phyloP scores from a whole-genome alignment of 139 green algal genomes.

The Chlamydomonas applanata region DNA sequence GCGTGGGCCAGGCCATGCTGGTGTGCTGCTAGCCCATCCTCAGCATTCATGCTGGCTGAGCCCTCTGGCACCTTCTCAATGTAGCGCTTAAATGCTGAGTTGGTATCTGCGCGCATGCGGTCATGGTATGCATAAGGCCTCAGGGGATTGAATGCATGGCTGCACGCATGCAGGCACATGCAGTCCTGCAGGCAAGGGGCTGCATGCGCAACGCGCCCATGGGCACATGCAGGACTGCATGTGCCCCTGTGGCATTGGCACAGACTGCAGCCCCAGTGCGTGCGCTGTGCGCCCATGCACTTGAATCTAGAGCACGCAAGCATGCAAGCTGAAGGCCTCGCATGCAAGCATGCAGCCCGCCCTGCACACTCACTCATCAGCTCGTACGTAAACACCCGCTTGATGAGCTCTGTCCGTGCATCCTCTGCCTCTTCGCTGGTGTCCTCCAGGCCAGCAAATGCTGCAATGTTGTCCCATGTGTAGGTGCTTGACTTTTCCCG shows the following conservation, averaged over 20 bases:
- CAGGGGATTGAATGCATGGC: background rate
- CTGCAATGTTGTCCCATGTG: background rate
- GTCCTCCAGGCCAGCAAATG: background rate
- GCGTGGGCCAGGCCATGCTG: background rate
- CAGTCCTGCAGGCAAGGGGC: background rate
- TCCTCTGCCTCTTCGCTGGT: background rate
- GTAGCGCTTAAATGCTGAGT: background rate
- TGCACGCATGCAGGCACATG: background rate
- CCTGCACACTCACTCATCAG: conserved; percentile 18
- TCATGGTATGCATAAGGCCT: background rate
- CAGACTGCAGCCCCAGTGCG: background rate
- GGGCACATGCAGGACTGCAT: background rate
- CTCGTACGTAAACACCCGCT: conserved; percentile 17
- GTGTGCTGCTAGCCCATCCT: background rate
- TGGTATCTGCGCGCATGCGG: background rate
- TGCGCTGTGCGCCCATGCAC: too few relatives aligned
- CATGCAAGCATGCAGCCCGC: too few relatives aligned
- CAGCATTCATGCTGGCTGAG: background rate
- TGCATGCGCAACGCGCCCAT: background rate
- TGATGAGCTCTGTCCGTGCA: background rate
- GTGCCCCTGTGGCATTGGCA: background rate
- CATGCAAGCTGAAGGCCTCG: background rate
- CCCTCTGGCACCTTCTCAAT: background rate
- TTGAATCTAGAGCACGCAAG: too few relatives aligned
- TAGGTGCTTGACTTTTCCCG: conserved; percentile 3